Evolutionary conservation across 768 basidiomycete genomes (phyloP), one percentile per base, ranked within the genome.

Genomic region (Calocybe gangraenosa): DNA sequence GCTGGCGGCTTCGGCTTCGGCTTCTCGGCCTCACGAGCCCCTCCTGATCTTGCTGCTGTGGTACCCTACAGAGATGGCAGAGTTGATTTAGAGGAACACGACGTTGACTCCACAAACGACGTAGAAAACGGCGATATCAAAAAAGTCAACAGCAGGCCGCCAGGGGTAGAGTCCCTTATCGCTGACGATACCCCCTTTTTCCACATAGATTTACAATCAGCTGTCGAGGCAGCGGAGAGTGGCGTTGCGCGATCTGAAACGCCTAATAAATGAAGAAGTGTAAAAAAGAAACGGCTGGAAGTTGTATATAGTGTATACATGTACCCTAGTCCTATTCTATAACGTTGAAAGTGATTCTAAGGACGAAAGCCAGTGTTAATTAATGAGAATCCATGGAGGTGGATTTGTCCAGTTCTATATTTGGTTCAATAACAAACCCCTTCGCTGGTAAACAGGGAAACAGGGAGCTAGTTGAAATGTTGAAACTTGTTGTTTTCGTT

Each of bases 1-100:
- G 91, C 93, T 3, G 94, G 87, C 47, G 92, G 92, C 2, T 98
- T 98, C 60, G 95, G 95, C 7, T 73, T 74, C 15, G 87, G 90
- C n/a, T 60, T 62, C 11, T 60, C 72, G 2, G 49, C 66, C 3
- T 62, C 67, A 7, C 62, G 58, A 15, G 52, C 64, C 0, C 73
- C 74, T 9, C 67, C 65, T 17, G 93, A 95, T 55, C 71, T 94
- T 44, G 90, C 87, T 3, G 70, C 84, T 18, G 81, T 93, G 40
- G 82, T 88, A n/a, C 79, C 86, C 1, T 80, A 81, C 50, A 69
- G 74, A 9, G 75, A 69, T 43, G 69, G 67, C 33, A 60, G 63
- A 9, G 58, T 61, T 36, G 59, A 54, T 35, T 50, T 55, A 11
- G 44, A 58, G n/a, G 37, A 50, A n/a, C 59, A 64, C 14, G 50